Evolutionary conservation across 2,329 filamentous ascomycete genomes (phyloP).

Genomic region (Trichocomaceae sp.): DNA sequence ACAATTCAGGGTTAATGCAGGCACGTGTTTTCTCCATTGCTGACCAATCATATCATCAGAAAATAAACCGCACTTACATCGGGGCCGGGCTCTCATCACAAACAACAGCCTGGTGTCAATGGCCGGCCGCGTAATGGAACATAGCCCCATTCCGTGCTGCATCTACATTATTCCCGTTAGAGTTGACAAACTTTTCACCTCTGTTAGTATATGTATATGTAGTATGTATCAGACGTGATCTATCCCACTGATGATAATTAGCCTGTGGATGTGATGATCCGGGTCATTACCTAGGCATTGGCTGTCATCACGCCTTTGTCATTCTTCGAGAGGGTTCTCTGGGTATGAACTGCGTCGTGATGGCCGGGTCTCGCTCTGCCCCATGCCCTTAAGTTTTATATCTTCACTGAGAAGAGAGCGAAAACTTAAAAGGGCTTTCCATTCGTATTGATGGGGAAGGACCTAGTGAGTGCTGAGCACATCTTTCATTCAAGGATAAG

Average conservation of each 20-base stretch:
- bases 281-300: background rate
- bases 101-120: slow-evolving; percentile 7
- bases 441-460: no score
- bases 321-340: background rate
- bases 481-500: background rate
- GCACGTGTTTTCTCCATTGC: background rate
- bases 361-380: background rate
- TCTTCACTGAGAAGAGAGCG: background rate
- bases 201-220: background rate
- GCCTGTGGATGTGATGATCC: background rate
- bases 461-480: no score
- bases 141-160: background rate
- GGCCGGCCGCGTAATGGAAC: slow-evolving; percentile 5
- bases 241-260: background rate
- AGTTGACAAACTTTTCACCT: background rate
- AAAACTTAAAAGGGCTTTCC: no score
- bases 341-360: background rate
- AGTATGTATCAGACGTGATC: background rate
- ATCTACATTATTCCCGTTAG: background rate
- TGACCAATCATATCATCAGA: background rate
- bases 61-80: background rate
- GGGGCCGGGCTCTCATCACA: background rate
- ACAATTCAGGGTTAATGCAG: slow-evolving; percentile 1
- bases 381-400: background rate
- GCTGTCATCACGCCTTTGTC: background rate